A percentile compares a stretch with the other conserved stretches of the same genome.
phyloP scores from a whole-genome alignment of 345 rosid genomes.

The Noccaea bulbosa region DNA sequence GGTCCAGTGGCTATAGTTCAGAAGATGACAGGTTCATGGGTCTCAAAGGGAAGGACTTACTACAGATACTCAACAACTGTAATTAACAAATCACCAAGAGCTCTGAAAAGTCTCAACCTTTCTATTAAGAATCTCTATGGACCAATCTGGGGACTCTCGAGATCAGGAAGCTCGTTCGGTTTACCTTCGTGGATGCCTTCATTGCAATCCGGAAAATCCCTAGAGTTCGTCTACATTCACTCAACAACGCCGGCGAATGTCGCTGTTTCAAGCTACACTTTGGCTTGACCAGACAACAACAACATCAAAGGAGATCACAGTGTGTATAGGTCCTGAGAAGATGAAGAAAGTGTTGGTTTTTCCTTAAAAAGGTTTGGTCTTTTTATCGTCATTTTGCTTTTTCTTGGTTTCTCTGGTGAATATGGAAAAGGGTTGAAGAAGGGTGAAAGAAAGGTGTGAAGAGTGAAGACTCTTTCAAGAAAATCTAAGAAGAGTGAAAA shows the following conservation, averaged over 20 bases:
- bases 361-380: conserved; percentile 45
- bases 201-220: conserved; percentile 69
- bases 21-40: conserved; percentile 82
- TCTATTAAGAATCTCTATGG: conserved; percentile 83
- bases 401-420: conserved; percentile 42
- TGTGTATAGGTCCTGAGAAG: conserved; percentile 44
- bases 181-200: conserved; percentile 81
- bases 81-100: conserved; percentile 74
- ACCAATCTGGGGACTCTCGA: conserved; percentile 88
- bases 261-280: conserved; percentile 70
- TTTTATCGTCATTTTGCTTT: conserved; percentile 42
- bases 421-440: conserved; percentile 35
- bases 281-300: conserved; percentile 54
- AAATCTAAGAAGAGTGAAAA: conserved; percentile 42
- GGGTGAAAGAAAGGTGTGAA: conserved; percentile 46
- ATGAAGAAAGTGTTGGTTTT: conserved; percentile 37
- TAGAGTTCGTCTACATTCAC: conserved; percentile 92
- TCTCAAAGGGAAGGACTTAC: conserved; percentile 68
- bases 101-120: conserved; percentile 66
- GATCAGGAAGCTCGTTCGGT: conserved; percentile 57
- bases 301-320: conserved; percentile 22
- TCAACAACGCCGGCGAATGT: conserved; percentile 68
- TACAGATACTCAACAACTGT: conserved; percentile 79
- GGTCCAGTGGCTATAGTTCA: conserved; percentile 69
- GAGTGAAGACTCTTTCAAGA: conserved; percentile 43